A percentile compares a stretch with the other conserved stretches of the same genome.
phyloP scores from a whole-genome alignment of 208 protist genomes.

The Leishmania lainsoni region DNA sequence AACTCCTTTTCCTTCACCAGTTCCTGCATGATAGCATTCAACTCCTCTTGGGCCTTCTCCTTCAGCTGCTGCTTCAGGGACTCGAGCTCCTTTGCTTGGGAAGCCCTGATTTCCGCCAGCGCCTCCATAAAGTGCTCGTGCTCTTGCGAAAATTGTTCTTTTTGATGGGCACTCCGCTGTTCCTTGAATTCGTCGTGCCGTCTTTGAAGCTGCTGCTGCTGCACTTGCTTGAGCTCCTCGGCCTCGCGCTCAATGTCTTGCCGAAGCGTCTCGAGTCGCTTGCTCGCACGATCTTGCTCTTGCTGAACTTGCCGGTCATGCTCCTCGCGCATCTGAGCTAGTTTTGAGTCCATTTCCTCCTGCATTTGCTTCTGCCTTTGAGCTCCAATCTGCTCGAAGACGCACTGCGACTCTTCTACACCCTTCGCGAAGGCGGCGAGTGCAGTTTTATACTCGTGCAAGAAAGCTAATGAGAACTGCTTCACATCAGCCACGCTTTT shows the following conservation, averaged over 20 bases:
- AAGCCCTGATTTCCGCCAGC: slow-evolving; percentile 28
- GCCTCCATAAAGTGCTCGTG: slow-evolving; percentile 26
- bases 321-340: slow-evolving; percentile 23
- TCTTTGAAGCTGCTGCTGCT: slow-evolving; percentile 28
- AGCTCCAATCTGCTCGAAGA: slow-evolving; percentile 24
- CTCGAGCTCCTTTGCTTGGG: slow-evolving; percentile 46
- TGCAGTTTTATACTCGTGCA: slow-evolving; percentile 35
- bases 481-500: slow-evolving; percentile 22
- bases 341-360: slow-evolving; percentile 21
- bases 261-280: slow-evolving; percentile 23
- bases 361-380: slow-evolving; percentile 33
- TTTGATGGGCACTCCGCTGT: slow-evolving; percentile 16
- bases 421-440: slow-evolving; percentile 24
- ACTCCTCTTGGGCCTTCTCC: slow-evolving; percentile 51
- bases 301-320: slow-evolving; percentile 19
- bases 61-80: slow-evolving; percentile 48
- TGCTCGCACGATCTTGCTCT: slow-evolving; percentile 23
- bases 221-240: slow-evolving; percentile 15
- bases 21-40: slow-evolving; percentile 53
- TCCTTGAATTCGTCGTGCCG: slow-evolving; percentile 22
- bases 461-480: slow-evolving; percentile 20
- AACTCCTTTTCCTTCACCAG: slow-evolving; percentile 38
- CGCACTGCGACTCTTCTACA: slow-evolving; percentile 29
- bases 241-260: slow-evolving; percentile 15
- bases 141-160: slow-evolving; percentile 30